Evolutionary conservation across 495 filamentous ascomycete genomes (phyloP).

Genomic region (Penicillium robsamsonii): DNA sequence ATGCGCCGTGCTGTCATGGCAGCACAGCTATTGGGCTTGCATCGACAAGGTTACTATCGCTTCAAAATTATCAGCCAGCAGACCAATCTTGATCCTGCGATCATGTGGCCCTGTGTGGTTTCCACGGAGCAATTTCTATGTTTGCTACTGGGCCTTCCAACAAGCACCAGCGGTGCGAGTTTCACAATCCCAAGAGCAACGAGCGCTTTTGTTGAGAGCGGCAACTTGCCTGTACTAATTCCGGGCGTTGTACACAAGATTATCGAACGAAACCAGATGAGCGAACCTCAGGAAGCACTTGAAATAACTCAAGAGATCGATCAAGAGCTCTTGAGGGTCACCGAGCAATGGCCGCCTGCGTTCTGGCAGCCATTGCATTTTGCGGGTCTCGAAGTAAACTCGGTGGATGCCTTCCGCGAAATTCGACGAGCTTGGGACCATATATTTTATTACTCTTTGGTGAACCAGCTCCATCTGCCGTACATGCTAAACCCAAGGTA

Average conservation of each 20-base stretch:
- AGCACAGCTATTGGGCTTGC: constrained; percentile 2
- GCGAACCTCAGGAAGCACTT: not conserved
- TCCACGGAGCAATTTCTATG: constrained; percentile 1
- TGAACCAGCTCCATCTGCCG: constrained; percentile 25
- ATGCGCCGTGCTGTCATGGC: constrained; percentile 33
- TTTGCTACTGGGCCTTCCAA: not conserved
- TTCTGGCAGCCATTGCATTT: not conserved
- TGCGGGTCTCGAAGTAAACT: constrained; percentile 10
- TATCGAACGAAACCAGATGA: not conserved
- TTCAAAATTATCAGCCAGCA: not conserved
- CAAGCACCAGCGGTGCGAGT: constrained; percentile 1
- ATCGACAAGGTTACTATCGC: not conserved
- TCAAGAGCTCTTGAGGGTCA: constrained; percentile 2
- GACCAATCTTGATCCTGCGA: not conserved
- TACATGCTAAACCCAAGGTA: constrained; percentile 17
- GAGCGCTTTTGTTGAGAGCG: not conserved
- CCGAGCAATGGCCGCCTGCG: not conserved
- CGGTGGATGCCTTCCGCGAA: constrained; percentile 7
- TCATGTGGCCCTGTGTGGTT: constrained; percentile 1
- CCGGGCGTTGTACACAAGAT: not conserved
- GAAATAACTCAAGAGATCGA: not conserved
- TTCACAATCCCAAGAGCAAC: constrained; percentile 1
- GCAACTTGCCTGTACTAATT: constrained; percentile 1
- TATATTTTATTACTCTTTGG: constrained; percentile 39
- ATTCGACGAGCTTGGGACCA: constrained; percentile 26